Evolutionary conservation across 1,284 basidiomycete species (phyloP).

Genomic region (Hymenochaete sp.): DNA sequence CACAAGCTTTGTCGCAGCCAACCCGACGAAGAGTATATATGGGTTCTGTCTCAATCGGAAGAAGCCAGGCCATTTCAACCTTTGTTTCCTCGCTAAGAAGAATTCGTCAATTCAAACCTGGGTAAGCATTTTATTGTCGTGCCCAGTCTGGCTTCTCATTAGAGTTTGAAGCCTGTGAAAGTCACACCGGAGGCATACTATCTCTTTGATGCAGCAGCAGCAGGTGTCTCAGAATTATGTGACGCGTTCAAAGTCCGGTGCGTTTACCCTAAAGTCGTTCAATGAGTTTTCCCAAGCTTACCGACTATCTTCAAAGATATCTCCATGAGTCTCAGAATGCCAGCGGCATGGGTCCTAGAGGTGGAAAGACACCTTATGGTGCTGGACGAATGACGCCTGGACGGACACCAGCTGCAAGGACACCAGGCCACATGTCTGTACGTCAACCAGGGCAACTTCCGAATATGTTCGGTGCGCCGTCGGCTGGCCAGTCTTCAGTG

Average conservation of each 20-base stretch:
- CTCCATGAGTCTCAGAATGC: constrained; percentile 69
- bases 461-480: constrained; percentile 50
- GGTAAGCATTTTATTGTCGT: constrained; percentile 40
- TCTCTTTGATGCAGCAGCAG: constrained; percentile 79
- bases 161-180: constrained; percentile 60
- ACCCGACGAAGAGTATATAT: constrained; percentile 92
- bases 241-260: constrained; percentile 93
- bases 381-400: constrained; percentile 71
- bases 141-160: constrained; percentile 5
- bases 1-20: constrained; percentile 86
- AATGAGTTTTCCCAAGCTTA: constrained; percentile 18
- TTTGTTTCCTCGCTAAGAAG: constrained; percentile 91
- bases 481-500: constrained; percentile 14
- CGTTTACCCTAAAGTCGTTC: constrained; percentile 21
- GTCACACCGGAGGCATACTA: constrained; percentile 88
- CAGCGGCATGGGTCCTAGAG: constrained; percentile 40
- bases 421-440: constrained; percentile 67
- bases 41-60: constrained; percentile 91
- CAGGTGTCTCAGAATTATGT: constrained; percentile 85
- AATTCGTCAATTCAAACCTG: constrained; percentile 86
- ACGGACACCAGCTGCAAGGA: constrained; percentile 44
- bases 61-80: constrained; percentile 86
- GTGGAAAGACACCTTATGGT: constrained; percentile 74
- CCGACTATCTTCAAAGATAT: constrained; percentile 40
- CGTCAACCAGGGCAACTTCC: constrained; percentile 64